Percentiles rank a stretch among this genome's conserved stretches.
Conservation (phyloP, 768 basidiomycete species). For the Suillus variegatus region DNA sequence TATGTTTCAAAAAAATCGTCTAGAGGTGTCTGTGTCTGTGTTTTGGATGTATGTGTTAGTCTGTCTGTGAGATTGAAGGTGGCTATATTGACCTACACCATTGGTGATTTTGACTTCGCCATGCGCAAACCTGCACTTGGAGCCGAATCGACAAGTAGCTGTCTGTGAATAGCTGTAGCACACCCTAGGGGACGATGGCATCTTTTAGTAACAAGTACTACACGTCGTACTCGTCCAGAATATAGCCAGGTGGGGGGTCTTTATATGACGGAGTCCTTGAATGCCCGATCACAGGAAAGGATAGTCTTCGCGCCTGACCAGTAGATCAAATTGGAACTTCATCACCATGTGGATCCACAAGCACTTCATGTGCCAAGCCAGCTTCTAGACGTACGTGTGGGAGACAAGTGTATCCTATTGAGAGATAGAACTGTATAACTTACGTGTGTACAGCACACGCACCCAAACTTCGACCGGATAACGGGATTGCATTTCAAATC, state of each 20-base stretch:
- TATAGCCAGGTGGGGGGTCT: neutral
- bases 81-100: neutral
- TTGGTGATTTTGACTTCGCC: neutral
- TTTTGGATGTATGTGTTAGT: neutral
- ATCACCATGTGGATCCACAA: neutral
- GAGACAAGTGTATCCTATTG: neutral
- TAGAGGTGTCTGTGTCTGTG: conserved; percentile 16
- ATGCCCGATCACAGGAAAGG: neutral
- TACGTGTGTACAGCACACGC: neutral
- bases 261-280: neutral
- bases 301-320: neutral
- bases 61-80: neutral
- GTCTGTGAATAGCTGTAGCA: conserved; percentile 1
- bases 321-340: neutral
- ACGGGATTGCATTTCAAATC: too few relatives aligned
- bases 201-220: neutral
- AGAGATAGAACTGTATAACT: neutral
- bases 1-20: conserved; percentile 26
- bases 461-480: neutral
- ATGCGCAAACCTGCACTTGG: conserved; percentile 3
- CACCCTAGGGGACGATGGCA: neutral
- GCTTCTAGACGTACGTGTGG: neutral
- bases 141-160: neutral
- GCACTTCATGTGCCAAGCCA: neutral
- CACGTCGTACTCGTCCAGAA: neutral